Conservation (phyloP, 2,329 filamentous ascomycete genomes). For the Talaromyces funiculosus region DNA sequence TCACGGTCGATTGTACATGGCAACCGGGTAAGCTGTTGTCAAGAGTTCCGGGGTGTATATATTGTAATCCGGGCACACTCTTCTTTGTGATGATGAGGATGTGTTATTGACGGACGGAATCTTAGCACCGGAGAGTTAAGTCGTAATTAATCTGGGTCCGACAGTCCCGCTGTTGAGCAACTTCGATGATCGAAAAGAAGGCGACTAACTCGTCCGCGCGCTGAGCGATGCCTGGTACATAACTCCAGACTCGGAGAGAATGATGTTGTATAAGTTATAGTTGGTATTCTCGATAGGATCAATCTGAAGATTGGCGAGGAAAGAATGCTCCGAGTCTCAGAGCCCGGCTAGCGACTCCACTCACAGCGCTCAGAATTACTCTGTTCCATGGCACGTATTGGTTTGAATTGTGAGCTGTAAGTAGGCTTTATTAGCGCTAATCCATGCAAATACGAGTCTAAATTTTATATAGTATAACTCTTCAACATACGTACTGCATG, state of each 20-base stretch:
- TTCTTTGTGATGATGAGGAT: background rate
- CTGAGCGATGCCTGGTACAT: background rate
- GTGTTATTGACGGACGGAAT: background rate
- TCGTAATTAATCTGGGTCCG: background rate
- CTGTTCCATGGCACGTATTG: too few species aligned
- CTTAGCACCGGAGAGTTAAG: background rate
- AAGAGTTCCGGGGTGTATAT: background rate
- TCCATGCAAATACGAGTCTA: too few species aligned
- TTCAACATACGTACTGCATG: too few species aligned
- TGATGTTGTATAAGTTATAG: background rate
- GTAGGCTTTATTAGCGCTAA: too few species aligned
- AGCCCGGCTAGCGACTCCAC: background rate
- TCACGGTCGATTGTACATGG: constrained; percentile 19
- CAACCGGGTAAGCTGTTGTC: constrained; percentile 19
- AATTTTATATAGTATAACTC: too few species aligned
- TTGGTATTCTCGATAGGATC: background rate
- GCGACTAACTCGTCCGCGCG: background rate
- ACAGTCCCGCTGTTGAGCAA: background rate
- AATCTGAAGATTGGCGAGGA: background rate
- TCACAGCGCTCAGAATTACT: too few species aligned
- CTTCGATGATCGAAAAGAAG: background rate
- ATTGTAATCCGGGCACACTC: background rate
- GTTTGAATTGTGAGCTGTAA: too few species aligned
- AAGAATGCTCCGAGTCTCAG: background rate
- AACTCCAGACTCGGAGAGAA: background rate